These are phyloP conservation scores for Coniella lustricola DNA, from an alignment of 2,329 filamentous ascomycete species.

Conservation along the genomic window DNA sequence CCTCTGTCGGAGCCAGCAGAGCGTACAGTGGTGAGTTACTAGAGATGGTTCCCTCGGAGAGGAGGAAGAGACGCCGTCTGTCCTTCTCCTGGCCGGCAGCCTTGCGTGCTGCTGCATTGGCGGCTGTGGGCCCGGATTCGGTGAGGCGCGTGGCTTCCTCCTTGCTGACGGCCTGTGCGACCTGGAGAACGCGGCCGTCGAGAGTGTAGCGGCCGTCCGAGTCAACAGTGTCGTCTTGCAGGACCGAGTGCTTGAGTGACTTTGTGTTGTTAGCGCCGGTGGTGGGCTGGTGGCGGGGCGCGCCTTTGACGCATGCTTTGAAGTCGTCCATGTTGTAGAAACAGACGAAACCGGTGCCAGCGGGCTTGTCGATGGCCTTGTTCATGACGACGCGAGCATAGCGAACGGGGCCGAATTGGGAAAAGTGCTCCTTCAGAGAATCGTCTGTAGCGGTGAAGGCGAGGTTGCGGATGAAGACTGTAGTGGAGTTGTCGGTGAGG, in stretches of 20 bases:
- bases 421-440: conserved; percentile 75
- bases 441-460: conserved; percentile 85
- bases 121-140: conserved; percentile 60
- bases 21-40: conserved; percentile 71
- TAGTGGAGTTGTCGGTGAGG: conserved; percentile 61
- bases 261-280: conserved; percentile 12
- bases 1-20: conserved; percentile 68
- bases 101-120: conserved; percentile 26
- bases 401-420: conserved; percentile 77
- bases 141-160: conserved; percentile 70
- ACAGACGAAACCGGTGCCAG: conserved; percentile 91
- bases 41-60: conserved; percentile 78
- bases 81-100: conserved; percentile 61
- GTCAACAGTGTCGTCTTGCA: conserved; percentile 81
- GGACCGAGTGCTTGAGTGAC: conserved; percentile 67
- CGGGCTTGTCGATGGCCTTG: conserved; percentile 73
- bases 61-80: conserved; percentile 81
- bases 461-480: conserved; percentile 88
- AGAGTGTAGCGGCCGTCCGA: conserved; percentile 80
- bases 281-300: conserved; percentile 53
- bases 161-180: conserved; percentile 79
- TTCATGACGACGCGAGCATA: conserved; percentile 93
- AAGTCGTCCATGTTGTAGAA: conserved; percentile 75
- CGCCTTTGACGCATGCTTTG: conserved; percentile 65
- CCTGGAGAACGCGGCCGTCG: conserved; percentile 77